Base-by-base conservation (phyloP, 805 yeast genomes). In the Cyberlindnera bimundalis region DNA sequence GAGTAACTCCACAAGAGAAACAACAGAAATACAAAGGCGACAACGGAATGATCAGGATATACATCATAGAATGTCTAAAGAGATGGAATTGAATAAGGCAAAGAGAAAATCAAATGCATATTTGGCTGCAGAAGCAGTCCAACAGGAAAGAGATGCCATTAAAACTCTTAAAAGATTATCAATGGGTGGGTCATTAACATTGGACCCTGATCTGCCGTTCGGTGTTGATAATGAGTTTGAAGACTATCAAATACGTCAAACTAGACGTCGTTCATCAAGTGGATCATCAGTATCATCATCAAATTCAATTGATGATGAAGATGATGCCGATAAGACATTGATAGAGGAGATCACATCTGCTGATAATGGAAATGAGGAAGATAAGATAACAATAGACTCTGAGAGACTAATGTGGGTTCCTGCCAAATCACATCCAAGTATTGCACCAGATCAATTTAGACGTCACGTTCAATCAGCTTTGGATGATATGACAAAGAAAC, bases 361-460 rank as follows among this genome's bases (percentile, higher is more conserved):
- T 17, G 15, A 10, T 12, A 25, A 67, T 64, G 39, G 64, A 74
- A 14, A 29, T 5, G 37, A 33, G 8, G 34, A n/a, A n/a, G n/a
- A 40, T 2, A 42, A 40, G 15, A 27, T 39, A 14, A 42, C 27
- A 25, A 29, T 48, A 5, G 48, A 48, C 21, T 39, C 73, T 5
- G 60, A 74, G 35, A 66, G 76, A 42, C 64, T 85, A 24, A 66
- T 91, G 39, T 91, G 99, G 99, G 97, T 93, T 1, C 98, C 98
- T 0, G 99, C 98, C 2, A 79, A 78, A 47, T 71, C 88, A 28
- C 99, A 93, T 60, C 98, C 98, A 1, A 91, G 85, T 53, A 75
- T 91, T n/a, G 90, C 95, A 19, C 98, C 98, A 2, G 95, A 86
- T 54, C 87, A 85, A 53, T 84, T 79, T 64, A 68, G 79, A 48